Evolutionary conservation across 129 eudicot genomes (phyloP), one percentile per base, ranked within the genome.

Genomic region (Kitagawia praeruptora): DNA sequence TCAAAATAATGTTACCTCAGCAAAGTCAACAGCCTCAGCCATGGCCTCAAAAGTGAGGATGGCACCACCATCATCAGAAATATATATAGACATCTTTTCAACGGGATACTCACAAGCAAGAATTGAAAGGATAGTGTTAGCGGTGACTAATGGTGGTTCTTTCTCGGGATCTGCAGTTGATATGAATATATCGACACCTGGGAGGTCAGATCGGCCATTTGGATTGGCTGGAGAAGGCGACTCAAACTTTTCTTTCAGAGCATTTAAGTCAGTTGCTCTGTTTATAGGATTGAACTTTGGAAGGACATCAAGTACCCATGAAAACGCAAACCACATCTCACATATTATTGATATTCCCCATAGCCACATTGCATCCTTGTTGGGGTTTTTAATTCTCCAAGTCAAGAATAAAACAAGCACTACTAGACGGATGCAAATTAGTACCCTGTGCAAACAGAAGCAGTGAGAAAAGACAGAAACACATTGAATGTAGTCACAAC

Each of bases 81-180:
- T 92, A 56, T 94, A 94, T 25, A 87, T 7, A 0, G 98, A 76
- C 9, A 87, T 48, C 84, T 94, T 94, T 83, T 94, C 98, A 45
- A 94, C 85, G 0, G 98, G 98, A 81, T 92, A 94, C 5, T 94
- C 98, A 63, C 85, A 90, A 13, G 96, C 98, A 27, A 94, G 93
- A 37, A 94, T 80, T 5, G 98, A 94, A 27, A 94, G 88, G 54
- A 93, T 88, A 7, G 97, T 93, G 83, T 93, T 93, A 1, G 91
- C 96, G 4, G 98, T 93, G 61, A 94, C 97, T 0, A 94, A 81
- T 47, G 97, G 98, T 4, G 98, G 98, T 61, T 94, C 98, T 76
- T 92, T 94, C 18, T 94, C 98, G 0, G 98, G 97, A 67, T 94
- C 98, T 16, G 97, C 97, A 0, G 98, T 94, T 19, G 98, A 91